Conservation (phyloP, 352 stramenopile species). For the Pythium insidiosum region DNA sequence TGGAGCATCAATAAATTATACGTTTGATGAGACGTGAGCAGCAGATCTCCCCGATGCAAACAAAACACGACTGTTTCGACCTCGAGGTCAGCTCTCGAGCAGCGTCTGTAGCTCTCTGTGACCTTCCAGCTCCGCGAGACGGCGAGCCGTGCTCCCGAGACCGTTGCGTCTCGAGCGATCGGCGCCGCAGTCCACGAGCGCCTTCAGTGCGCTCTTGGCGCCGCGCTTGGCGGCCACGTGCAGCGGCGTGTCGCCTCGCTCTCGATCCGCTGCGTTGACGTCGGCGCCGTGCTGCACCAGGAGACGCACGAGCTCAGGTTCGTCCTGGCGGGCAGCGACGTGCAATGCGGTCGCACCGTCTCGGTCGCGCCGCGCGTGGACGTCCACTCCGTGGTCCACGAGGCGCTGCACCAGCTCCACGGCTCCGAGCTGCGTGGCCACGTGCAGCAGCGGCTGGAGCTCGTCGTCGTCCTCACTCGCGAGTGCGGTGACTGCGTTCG, state of each 20-base stretch:
- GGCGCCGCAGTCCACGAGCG: conserved; percentile 8
- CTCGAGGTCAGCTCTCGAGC: too few species aligned
- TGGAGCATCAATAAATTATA: too few species aligned
- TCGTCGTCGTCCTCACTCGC: neutral
- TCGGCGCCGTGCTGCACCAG: conserved; percentile 9
- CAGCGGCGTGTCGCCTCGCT: conserved; percentile 12
- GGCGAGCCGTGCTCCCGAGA: neutral
- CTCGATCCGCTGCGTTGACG: conserved; percentile 1
- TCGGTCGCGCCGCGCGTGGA: neutral
- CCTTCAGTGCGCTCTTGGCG: conserved; percentile 3
- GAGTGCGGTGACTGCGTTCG: conserved; percentile 3
- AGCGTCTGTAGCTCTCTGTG: neutral
- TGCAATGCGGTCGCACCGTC: conserved; percentile 9
- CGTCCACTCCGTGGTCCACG: conserved; percentile 6
- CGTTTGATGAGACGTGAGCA: too few species aligned
- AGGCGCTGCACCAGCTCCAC: conserved; percentile 16
- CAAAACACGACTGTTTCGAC: too few species aligned
- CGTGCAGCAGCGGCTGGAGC: conserved; percentile 1
- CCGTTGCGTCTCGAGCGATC: conserved; percentile 4
- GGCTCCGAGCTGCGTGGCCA: conserved; percentile 8
- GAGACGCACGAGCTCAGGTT: conserved; percentile 10
- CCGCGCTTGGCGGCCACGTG: conserved; percentile 17
- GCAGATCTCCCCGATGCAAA: too few species aligned
- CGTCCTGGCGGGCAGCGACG: conserved; percentile 10
- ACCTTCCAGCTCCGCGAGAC: neutral